Evolutionary conservation across 208 protist species (phyloP).

Genomic region (Acanthamoeba divionensis): DNA sequence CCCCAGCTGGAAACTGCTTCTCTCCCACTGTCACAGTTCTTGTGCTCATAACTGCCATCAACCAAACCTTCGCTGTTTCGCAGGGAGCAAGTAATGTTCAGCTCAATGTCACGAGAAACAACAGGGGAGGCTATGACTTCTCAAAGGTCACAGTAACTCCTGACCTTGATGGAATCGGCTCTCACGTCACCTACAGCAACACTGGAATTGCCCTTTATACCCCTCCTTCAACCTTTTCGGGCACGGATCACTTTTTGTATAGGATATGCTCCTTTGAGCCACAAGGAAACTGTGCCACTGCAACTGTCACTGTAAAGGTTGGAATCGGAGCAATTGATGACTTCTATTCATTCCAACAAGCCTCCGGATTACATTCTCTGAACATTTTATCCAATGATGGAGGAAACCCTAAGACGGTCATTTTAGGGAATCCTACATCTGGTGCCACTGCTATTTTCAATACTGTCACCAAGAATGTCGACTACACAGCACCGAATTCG

Average conservation of each 20-base stretch:
- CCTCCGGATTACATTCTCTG: too few species aligned
- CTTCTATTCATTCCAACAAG: too few species aligned
- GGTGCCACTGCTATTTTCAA: too few species aligned
- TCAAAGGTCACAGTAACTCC: not conserved
- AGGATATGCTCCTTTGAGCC: too few species aligned
- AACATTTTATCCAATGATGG: too few species aligned
- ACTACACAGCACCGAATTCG: too few species aligned
- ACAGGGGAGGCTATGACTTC: not conserved
- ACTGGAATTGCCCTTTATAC: not conserved
- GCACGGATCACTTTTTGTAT: too few species aligned
- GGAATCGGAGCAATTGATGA: too few species aligned
- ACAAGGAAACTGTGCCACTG: not conserved
- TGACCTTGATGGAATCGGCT: not conserved
- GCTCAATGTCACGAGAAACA: not conserved
- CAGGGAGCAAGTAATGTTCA: not conserved
- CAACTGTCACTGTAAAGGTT: not conserved
- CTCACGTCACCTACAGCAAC: not conserved
- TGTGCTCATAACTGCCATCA: not conserved
- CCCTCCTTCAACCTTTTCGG: too few species aligned
- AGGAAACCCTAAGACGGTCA: too few species aligned
- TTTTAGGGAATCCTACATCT: too few species aligned
- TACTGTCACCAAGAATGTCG: too few species aligned
- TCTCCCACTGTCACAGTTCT: not conserved
- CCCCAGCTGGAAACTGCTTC: not conserved
- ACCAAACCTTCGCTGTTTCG: not conserved